Evolutionary conservation across 345 rosid species (phyloP), one percentile per base, ranked within the genome.

Genomic region (Salix purpurea): DNA sequence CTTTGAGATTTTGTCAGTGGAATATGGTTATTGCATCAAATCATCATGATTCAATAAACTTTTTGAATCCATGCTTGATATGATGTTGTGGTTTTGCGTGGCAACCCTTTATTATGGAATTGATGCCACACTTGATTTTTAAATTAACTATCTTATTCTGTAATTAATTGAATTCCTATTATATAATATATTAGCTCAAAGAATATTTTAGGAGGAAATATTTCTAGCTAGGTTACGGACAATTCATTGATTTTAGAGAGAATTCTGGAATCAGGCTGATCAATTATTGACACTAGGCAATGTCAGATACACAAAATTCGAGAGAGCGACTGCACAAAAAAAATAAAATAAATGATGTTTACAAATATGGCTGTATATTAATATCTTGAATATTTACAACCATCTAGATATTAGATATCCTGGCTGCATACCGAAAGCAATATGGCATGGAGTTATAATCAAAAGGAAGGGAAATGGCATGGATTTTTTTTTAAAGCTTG

Each of bases 71-170:
- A 36, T 65, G 24, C 60, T 40, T 15, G 4, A 37, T 37, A 30
- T 39, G 48, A 26, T 70, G 61, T 26, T 50, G 64, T 61, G 16
- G 34, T 39, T 37, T 65, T 4, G 34, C 50, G 46, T 16, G 71
- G 65, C 69, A 74, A 61, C 50, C 58, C 26, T 68, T 75, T 37
- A 40, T 68, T 69, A 69, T 66, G 74, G 83, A 79, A 79, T 82
- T 77, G 66, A 82, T 82, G 78, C 85, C 21, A 32, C 11, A 0
- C 46, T 24, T 32, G 7, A 71, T 71, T 78, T 61, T 36, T 26
- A 34, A 73, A 60, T 2, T n/a, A 16, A 14, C 7, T 14, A 52
- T 52, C 50, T 19, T 56, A 56, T 66, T 66, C 37, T 30, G 7
- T 7, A 32, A 76, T 70, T 78, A 32, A 76, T 70, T 78, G 28